Percentiles rank a stretch among this genome's conserved stretches.
Evolutionary conservation across 2,329 filamentous ascomycete species (phyloP).

Genomic region (Botrytis galanthina): DNA sequence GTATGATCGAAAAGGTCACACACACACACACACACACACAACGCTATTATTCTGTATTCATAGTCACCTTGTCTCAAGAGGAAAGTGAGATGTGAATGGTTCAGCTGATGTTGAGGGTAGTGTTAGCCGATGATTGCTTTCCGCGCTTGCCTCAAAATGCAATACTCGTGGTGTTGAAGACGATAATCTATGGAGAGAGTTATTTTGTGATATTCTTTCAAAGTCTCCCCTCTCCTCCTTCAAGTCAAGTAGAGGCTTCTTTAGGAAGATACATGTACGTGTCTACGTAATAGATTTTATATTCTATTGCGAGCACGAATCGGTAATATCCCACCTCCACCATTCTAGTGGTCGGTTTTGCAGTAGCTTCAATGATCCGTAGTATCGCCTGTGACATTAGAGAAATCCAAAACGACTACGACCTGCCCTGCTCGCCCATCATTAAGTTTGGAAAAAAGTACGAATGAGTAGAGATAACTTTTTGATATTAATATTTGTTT

Average conservation of each 20-base stretch:
- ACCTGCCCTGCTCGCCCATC: background rate
- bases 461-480: too few relatives aligned
- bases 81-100: slow-evolving; percentile 8
- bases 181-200: background rate
- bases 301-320: background rate
- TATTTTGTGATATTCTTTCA: background rate
- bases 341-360: background rate
- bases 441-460: background rate
- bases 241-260: background rate
- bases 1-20: background rate
- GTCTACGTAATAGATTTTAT: background rate
- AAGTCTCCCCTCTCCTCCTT: background rate
- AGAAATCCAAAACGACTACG: background rate
- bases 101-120: slow-evolving; percentile 9
- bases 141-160: background rate
- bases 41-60: background rate
- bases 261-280: background rate
- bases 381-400: slow-evolving; percentile 8
- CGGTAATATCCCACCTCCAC: background rate
- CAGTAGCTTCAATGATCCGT: background rate
- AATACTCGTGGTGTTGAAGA: background rate
- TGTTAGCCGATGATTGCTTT: background rate
- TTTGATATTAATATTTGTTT: background rate
- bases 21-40: slow-evolving; percentile 1
- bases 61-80: background rate